These are phyloP conservation scores for Phaffia rhodozyma DNA, from an alignment of 1,284 basidiomycete species.

Conservation along the genomic window DNA sequence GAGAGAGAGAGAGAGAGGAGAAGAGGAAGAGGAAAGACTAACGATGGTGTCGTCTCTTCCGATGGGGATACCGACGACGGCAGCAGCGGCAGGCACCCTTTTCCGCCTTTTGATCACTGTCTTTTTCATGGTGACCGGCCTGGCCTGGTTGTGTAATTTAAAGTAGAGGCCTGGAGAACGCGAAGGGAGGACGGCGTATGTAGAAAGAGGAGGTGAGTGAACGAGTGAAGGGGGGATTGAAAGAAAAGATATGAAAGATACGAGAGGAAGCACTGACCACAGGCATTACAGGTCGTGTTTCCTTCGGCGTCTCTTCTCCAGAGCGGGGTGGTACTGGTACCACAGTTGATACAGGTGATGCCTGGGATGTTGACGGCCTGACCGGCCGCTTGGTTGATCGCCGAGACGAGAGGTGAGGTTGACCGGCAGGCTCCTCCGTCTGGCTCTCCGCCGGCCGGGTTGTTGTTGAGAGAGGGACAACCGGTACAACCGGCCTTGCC, in stretches of 20 bases:
- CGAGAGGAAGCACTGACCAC: constrained; percentile 50
- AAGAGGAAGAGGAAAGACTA: neutral
- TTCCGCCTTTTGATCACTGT: constrained; percentile 96
- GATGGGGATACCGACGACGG: neutral
- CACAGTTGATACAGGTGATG: constrained; percentile 82
- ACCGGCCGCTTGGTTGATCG: neutral
- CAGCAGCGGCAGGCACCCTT: constrained; percentile 63
- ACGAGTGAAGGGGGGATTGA: constrained; percentile 6
- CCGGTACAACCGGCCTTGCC: constrained; percentile 80
- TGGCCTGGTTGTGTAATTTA: constrained; percentile 92
- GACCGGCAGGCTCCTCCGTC: neutral
- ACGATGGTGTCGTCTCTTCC: neutral
- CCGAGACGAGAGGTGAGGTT: neutral
- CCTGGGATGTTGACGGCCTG: constrained; percentile 33
- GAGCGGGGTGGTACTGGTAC: constrained; percentile 83
- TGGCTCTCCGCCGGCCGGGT: constrained; percentile 24
- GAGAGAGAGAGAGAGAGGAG: neutral
- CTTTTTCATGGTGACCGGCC: constrained; percentile 97
- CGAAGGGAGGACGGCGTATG: no score
- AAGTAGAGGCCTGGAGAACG: constrained; percentile 69
- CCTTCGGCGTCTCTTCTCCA: constrained; percentile 90
- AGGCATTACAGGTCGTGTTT: constrained; percentile 70
- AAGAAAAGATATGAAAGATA: neutral
- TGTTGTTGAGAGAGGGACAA: constrained; percentile 89
- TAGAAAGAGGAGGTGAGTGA: constrained; percentile 12